These are phyloP conservation scores for Euphorbia pulcherrima DNA, from an alignment of 345 rosid genomes.

Conservation along the genomic window DNA sequence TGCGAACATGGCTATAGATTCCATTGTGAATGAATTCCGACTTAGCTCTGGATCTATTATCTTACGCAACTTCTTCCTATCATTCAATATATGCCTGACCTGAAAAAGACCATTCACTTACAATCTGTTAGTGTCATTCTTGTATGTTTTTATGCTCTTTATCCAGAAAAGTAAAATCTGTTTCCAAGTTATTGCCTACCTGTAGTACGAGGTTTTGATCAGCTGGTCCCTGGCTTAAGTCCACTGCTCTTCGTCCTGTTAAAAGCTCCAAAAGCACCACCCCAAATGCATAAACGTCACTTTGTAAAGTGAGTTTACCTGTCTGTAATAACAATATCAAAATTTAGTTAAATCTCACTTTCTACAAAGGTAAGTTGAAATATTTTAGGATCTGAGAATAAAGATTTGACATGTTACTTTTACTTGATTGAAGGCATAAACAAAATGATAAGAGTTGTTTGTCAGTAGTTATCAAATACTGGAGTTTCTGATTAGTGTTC, in stretches of 20 bases:
- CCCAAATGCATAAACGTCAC: conserved; percentile 96
- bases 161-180: conserved; percentile 12
- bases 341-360: conserved; percentile 5
- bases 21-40: conserved; percentile 66
- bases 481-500: not conserved
- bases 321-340: conserved; percentile 46
- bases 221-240: conserved; percentile 72
- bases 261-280: conserved; percentile 92
- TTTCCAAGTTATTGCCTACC: conserved; percentile 35
- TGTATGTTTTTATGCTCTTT: conserved; percentile 8
- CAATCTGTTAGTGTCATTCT: conserved; percentile 5
- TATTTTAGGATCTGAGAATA: conserved; percentile 3
- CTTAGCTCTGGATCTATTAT: conserved; percentile 78
- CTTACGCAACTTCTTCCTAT: conserved; percentile 68
- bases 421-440: not conserved
- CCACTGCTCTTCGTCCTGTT: conserved; percentile 93
- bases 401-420: not conserved
- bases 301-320: conserved; percentile 90
- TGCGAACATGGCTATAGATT: conserved; percentile 83
- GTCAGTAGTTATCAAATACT: not conserved
- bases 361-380: conserved; percentile 1
- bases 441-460: not conserved
- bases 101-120: conserved; percentile 36
- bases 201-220: conserved; percentile 95
- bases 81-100: conserved; percentile 78